A percentile compares a stretch with the other conserved stretches of the same genome.
Evolutionary conservation across 495 filamentous ascomycete genomes (phyloP).

Genomic region (Elaphomyces granulatus): DNA sequence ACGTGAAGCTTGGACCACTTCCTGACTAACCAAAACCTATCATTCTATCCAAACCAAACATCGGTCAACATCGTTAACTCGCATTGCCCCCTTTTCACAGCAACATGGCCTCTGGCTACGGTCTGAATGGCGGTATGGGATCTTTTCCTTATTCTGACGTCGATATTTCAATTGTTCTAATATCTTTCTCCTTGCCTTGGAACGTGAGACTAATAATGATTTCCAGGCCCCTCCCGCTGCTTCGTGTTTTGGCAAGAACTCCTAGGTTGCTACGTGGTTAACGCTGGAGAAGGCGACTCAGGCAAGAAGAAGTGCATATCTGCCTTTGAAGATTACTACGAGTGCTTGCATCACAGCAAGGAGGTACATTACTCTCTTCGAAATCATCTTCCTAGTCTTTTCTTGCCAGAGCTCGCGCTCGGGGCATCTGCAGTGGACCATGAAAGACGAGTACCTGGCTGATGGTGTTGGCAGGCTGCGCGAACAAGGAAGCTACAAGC

Average conservation of each 20-base stretch:
- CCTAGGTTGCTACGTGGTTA: conserved; percentile 79
- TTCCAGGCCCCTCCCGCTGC: conserved; percentile 72
- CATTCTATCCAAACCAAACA: no score
- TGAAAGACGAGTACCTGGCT: conserved; percentile 6
- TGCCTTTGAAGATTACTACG: conserved; percentile 92
- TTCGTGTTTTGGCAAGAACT: conserved; percentile 98
- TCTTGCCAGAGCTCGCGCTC: no score
- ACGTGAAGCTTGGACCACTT: no score
- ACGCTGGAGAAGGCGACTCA: conserved; percentile 55
- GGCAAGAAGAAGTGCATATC: conserved; percentile 84
- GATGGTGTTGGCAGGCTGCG: conserved; percentile 41
- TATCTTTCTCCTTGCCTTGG: no score
- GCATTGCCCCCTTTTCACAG: conserved; percentile 11
- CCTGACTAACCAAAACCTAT: no score
- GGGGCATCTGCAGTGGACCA: no score
- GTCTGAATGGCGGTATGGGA: conserved; percentile 60
- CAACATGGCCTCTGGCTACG: conserved; percentile 72
- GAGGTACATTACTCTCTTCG: conserved; percentile 56
- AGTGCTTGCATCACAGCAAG: conserved; percentile 96
- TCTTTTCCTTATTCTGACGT: not conserved
- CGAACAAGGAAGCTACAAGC: conserved; percentile 66
- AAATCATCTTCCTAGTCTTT: no score
- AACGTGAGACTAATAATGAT: not conserved
- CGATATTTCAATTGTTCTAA: no score
- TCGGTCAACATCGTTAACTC: no score